A percentile compares a stretch with the other conserved stretches of the same genome.
phyloP scores from a whole-genome alignment of 177 flowering plant genomes.

The Tripterygium wilfordii region DNA sequence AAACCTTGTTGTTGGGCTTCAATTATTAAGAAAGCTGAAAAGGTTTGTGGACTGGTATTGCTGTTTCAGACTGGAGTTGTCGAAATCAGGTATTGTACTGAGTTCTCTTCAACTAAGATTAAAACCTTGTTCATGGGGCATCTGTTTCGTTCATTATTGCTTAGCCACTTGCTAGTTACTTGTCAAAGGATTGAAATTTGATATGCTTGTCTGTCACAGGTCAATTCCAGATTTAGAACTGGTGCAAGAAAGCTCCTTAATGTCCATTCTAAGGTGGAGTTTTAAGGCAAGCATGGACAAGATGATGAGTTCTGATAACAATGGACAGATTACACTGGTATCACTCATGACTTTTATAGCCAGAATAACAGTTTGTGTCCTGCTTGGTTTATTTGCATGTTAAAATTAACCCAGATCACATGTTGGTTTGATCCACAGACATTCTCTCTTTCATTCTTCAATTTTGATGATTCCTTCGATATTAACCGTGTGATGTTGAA shows the following conservation, averaged over 20 bases:
- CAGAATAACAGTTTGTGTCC: too few relatives aligned
- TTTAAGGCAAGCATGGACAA: slow-evolving; percentile 48
- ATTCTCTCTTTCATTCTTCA: background rate
- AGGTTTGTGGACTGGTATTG: slow-evolving; percentile 42
- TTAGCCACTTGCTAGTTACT: too few relatives aligned
- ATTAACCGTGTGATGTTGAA: slow-evolving; percentile 2
- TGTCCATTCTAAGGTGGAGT: slow-evolving; percentile 50
- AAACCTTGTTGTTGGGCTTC: slow-evolving; percentile 74
- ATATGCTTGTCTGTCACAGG: slow-evolving; percentile 17
- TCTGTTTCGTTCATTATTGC: too few relatives aligned
- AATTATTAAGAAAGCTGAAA: slow-evolving; percentile 44
- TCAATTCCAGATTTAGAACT: slow-evolving; percentile 46
- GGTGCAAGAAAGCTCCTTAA: slow-evolving; percentile 36
- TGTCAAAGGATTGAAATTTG: slow-evolving; percentile 4
- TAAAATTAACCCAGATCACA: too few relatives aligned
- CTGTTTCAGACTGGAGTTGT: slow-evolving; percentile 68
- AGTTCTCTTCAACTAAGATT: background rate
- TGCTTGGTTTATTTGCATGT: too few relatives aligned
- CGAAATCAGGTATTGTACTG: slow-evolving; percentile 38
- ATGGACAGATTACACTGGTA: slow-evolving; percentile 47
- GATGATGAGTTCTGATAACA: slow-evolving; percentile 30
- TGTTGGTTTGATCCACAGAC: background rate
- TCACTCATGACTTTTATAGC: background rate
- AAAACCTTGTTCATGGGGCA: background rate
- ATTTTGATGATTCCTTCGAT: background rate